Base-by-base conservation (phyloP, 768 basidiomycete genomes). In the Agaricus subrufescens region DNA sequence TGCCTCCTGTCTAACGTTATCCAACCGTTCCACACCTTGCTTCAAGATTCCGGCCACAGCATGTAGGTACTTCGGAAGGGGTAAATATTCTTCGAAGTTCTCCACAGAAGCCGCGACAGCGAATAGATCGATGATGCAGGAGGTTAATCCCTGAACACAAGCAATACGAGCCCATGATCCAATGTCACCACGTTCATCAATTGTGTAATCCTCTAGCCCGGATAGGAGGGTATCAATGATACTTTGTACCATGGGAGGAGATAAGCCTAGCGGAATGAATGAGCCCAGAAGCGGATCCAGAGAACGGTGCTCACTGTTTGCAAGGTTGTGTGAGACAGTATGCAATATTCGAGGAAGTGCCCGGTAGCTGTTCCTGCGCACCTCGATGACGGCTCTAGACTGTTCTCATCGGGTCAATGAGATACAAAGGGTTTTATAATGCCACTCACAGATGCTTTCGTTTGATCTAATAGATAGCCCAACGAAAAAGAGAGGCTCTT, bases 111-210 rank as follows among this genome's bases (percentile, higher is more conserved):
- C 63, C 26, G 81, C 75, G 45, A 73, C 65, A 11, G 68, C 63
- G 61, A 88, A 75, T 3, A 91, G 63, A 26, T 80, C 72, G 62
- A 77, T 73, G 44, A 80, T 72, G 56, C 84, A 70, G 7, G 74
- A 71, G 15, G 82, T 75, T 54, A 94, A 71, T 9, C 87, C 87
- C 46, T 75, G 76, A 50, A 94, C 79, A 63, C 87, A 90, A 2
- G 85, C 83, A 6, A 89, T 80, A 59, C 96, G 89, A 50, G 94
- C 81, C 94, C 94, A 97, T 2, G 96, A 98, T 42, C 96, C 96
- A 38, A 99, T 89, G 66, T 99, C 97, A 3, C 96, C 96, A 61
- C 96, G 85, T 66, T 97, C 91, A 66, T 99, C 96, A 47, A 83
- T 84, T 4, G 91, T 89, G 66, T 98, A 99, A 72, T 99, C 95